Base-by-base conservation (phyloP, 768 basidiomycete genomes). In the Russula lepida region DNA sequence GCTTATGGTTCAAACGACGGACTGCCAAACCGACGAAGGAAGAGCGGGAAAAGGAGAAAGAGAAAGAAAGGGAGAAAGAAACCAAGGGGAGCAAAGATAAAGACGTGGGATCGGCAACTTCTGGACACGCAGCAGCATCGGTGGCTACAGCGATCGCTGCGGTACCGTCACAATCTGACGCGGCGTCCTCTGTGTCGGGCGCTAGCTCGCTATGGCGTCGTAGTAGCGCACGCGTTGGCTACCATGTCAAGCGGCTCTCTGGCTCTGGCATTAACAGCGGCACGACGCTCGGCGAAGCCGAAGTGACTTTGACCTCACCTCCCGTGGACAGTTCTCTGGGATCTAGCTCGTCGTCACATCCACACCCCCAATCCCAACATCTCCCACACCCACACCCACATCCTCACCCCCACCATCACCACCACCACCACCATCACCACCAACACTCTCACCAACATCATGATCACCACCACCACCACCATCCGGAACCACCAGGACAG, bases 1-100 rank as follows among this genome's bases (percentile, higher is more conserved):
- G 75, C 39, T 64, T 68, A 4, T 85, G 83, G 82, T 83, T 82
- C 65, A 80, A 79, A 68, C 76, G 81, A 54, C 83, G 79, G 70
- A 82, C 79, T 66, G 69, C 80, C 60, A 64, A 60, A 44, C 48
- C 52, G 19, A 11, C 56, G 43, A 63, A 49, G 27, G 62, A 63
- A 11, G 62, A 58, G 39, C 62, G 62, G 15, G 62, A 64, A 28
- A 59, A 50, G 21, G 59, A 64, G 28, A 64, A 51, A 28, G 65
- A 65, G 28, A 65, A 54, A 25, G 61, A 65, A 8, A 59, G 49
- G 15, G 58, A 63, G 15, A 64, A 54, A 23, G 64, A 65, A 8
- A 21, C 12, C 33, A 65, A 63, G 47, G 44, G 6, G 47, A 37
- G 3, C 41, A 62, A 58, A 37, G 65, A 63, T 5, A 63, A 59